phyloP scores from a whole-genome alignment of 306 rosid genomes.

The Castanopsis chinensis region DNA sequence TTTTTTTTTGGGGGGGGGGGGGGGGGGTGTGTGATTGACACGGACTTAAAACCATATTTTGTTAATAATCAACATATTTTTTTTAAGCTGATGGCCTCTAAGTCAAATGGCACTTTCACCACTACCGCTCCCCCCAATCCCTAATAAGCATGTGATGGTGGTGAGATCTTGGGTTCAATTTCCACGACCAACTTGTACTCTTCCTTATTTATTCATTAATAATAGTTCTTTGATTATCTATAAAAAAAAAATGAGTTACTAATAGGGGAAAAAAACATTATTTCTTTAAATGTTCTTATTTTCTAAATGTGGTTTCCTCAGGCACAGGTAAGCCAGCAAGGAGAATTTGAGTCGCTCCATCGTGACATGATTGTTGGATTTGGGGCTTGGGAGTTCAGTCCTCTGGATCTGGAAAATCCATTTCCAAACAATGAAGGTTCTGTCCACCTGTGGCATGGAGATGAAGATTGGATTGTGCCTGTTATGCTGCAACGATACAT shows the following conservation, averaged over 20 bases:
- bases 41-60: not conserved
- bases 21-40: not conserved
- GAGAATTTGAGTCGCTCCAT: conserved; percentile 57
- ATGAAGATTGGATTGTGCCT: conserved; percentile 62
- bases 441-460: conserved; percentile 92
- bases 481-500: conserved; percentile 55
- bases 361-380: conserved; percentile 64
- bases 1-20: not conserved
- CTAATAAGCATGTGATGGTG: too few relatives aligned
- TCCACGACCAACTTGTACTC: too few relatives aligned
- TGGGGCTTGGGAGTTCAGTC: conserved; percentile 83
- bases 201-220: too few relatives aligned
- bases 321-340: conserved; percentile 67
- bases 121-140: too few relatives aligned
- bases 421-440: conserved; percentile 66
- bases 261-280: too few relatives aligned
- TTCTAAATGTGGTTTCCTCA: conserved; percentile 34
- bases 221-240: too few relatives aligned
- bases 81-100: too few relatives aligned
- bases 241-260: too few relatives aligned
- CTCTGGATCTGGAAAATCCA: conserved; percentile 69
- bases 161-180: too few relatives aligned
- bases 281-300: not conserved
- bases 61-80: not conserved
- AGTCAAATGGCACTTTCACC: too few relatives aligned